Percentiles rank a stretch among this genome's conserved stretches.
These are phyloP conservation scores for Tylopilus subfusipes DNA, from an alignment of 768 basidiomycete genomes.

Conservation along the genomic window DNA sequence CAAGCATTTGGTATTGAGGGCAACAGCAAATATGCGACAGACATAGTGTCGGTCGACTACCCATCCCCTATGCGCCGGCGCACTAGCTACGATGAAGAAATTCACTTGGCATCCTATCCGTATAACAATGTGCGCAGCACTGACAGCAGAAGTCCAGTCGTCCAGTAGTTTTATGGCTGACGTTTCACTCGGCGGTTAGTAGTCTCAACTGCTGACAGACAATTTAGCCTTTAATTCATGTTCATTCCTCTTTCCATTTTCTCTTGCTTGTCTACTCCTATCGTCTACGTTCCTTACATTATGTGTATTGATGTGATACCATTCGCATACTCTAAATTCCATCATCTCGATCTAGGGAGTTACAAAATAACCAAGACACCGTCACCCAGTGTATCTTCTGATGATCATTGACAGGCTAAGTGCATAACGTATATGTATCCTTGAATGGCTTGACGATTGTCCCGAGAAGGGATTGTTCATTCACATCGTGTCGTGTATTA, in stretches of 20 bases:
- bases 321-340: not conserved
- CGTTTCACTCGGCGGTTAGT: not conserved
- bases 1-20: constrained; percentile 38
- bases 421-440: not conserved
- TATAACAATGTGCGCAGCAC: constrained; percentile 10
- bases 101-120: constrained; percentile 39
- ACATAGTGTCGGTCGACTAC: constrained; percentile 3
- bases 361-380: not conserved
- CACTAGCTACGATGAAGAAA: constrained; percentile 40
- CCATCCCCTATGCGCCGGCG: constrained; percentile 12
- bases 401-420: too few relatives aligned
- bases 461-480: too few relatives aligned
- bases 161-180: not conserved
- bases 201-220: not conserved
- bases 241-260: not conserved
- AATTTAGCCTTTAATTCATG: not conserved
- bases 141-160: constrained; percentile 6
- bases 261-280: not conserved
- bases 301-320: not conserved
- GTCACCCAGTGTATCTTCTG: not conserved
- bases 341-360: not conserved
- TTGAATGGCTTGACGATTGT: not conserved
- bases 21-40: constrained; percentile 16
- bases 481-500: too few relatives aligned
- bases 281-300: not conserved